Evolutionary conservation across 345 rosid genomes (phyloP), one percentile per base, ranked within the genome.

Genomic region (Camelina laxa): DNA sequence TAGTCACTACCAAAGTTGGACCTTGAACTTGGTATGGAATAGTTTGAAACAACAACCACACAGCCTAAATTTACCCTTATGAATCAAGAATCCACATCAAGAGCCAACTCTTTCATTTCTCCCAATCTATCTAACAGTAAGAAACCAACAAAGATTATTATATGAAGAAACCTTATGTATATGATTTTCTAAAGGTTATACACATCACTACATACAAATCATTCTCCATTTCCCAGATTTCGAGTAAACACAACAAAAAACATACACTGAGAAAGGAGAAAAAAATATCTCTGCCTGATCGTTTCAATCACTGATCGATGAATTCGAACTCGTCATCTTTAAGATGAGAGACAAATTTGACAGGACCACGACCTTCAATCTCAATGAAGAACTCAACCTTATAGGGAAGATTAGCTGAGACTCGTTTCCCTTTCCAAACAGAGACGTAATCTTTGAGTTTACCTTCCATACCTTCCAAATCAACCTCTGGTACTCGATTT

Each of bases 321-420:
- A 67, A 87, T 57, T 86, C 93, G 66, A 91, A 85, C 82, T 94
- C 98, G 9, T 89, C 92, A 30, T 89, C 91, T 80, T 76, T 90
- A 72, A 94, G 93, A 81, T 94, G 98, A 6, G 89, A 83, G 0
- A 79, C 59, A 78, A 91, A 91, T 82, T 91, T 94, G 51, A 94
- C 96, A 69, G 78, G 60, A 31, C 93, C 89, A 12, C 90, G 85
- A 51, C 86, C 97, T 76, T 81, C 85, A 63, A 89, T 27, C 10
- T 87, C 86, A 27, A 69, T 70, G n/a, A 81, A 53, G 33, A 94
- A 89, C 85, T 88, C 81, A 13, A 91, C 82, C 82, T 86, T 94
- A 74, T 56, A 91, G 6, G 98, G 98, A 47, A 88, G 70, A 80
- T 88, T 89, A 5, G 98, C 95, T 12, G 97, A 91, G 22, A 91